Evolutionary conservation across 1,139 yeast species (phyloP).

Genomic region (Saccharomyces hybrid): DNA sequence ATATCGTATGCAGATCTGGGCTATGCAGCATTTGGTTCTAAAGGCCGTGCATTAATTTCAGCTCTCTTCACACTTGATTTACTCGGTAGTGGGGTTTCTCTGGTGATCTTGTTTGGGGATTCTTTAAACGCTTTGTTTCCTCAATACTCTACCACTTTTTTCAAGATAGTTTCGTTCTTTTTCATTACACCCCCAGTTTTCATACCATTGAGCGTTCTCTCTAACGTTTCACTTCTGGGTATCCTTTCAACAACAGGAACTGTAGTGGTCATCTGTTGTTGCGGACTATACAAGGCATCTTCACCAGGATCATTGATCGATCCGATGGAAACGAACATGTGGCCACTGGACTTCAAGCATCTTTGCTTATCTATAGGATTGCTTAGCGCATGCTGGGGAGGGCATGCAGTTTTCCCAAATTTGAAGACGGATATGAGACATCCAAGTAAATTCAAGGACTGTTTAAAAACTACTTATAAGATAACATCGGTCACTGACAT

Average conservation of each 20-base stretch:
- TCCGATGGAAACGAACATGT: constrained; percentile 44
- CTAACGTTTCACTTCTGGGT: constrained; percentile 67
- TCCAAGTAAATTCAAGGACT: constrained; percentile 45
- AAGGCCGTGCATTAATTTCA: constrained; percentile 59
- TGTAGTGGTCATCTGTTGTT: constrained; percentile 46
- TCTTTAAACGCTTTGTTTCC: constrained; percentile 66
- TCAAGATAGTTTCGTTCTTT: constrained; percentile 54
- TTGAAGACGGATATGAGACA: constrained; percentile 77
- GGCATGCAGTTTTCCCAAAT: constrained; percentile 81
- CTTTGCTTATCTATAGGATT: constrained; percentile 62
- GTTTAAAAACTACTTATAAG: constrained; percentile 49
- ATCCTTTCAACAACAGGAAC: constrained; percentile 61
- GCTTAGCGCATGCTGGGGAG: constrained; percentile 86
- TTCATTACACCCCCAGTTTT: constrained; percentile 56
- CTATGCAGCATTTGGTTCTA: constrained; percentile 60
- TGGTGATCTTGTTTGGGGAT: constrained; percentile 76
- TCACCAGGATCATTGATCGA: constrained; percentile 61
- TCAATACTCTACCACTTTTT: constrained; percentile 36
- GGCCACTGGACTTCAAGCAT: constrained; percentile 45
- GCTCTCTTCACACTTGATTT: constrained; percentile 67
- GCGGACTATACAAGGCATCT: constrained; percentile 50
- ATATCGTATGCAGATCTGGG: constrained; percentile 88
- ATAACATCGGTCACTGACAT: constrained; percentile 67
- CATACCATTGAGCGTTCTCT: constrained; percentile 63
- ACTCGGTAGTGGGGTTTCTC: constrained; percentile 67